Percentiles rank a stretch among this genome's conserved stretches.
Conservation (phyloP, 176 grass and related monocot species). For the Poa pratensis region DNA sequence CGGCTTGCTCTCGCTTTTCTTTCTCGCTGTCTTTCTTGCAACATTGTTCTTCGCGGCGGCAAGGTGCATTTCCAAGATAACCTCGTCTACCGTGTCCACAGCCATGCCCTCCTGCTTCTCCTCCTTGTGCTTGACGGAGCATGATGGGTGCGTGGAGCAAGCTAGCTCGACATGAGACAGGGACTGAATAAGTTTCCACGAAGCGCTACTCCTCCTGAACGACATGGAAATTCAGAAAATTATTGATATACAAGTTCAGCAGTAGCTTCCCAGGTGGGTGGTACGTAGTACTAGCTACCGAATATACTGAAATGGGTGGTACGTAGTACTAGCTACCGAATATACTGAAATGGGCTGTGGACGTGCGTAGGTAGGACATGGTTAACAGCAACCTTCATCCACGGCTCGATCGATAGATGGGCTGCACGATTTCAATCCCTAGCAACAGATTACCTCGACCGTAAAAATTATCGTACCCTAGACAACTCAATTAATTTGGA, state of each 20-base stretch:
- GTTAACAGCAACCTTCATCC: too few relatives aligned
- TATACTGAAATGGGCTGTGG: not conserved
- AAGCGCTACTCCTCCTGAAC: slow-evolving; percentile 39
- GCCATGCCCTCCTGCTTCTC: not conserved
- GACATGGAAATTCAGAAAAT: slow-evolving; percentile 18
- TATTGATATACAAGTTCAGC: too few relatives aligned
- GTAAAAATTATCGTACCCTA: too few relatives aligned
- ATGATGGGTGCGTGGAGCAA: slow-evolving; percentile 38
- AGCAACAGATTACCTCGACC: too few relatives aligned
- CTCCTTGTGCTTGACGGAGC: not conserved
- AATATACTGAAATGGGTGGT: not conserved
- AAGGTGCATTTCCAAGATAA: not conserved
- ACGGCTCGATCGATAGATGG: too few relatives aligned
- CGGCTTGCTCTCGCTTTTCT: not conserved
- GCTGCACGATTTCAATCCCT: too few relatives aligned
- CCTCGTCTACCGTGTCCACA: not conserved
- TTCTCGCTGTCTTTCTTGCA: slow-evolving; percentile 12
- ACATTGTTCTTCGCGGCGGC: not conserved
- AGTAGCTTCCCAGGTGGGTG: too few relatives aligned
- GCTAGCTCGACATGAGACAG: slow-evolving; percentile 20
- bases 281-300: too few relatives aligned
- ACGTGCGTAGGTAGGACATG: too few relatives aligned
- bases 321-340: too few relatives aligned
- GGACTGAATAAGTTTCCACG: slow-evolving; percentile 34
- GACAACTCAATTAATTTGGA: too few relatives aligned